Evolutionary conservation across 2,329 filamentous ascomycete species (phyloP).

Genomic region (Alternaria sp.): DNA sequence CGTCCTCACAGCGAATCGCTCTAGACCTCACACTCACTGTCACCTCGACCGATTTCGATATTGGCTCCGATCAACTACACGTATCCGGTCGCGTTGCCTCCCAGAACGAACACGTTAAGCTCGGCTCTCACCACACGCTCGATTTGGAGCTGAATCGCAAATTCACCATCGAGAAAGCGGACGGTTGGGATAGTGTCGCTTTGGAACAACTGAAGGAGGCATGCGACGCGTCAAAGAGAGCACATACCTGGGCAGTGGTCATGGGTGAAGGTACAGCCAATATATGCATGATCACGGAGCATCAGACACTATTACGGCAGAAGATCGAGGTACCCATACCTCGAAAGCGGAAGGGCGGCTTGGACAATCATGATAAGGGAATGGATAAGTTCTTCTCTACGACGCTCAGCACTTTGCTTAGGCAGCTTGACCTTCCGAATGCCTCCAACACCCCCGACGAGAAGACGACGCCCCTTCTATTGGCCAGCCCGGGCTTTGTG

Average conservation of each 20-base stretch:
- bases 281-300: conserved; percentile 81
- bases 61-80: conserved; percentile 70
- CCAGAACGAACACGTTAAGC: conserved; percentile 71
- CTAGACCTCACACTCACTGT: conserved; percentile 70
- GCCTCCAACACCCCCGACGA: conserved; percentile 46
- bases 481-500: conserved; percentile 89
- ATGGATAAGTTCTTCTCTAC: conserved; percentile 80
- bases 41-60: conserved; percentile 71
- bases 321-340: conserved; percentile 70
- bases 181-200: conserved; percentile 89
- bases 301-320: conserved; percentile 77
- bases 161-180: conserved; percentile 83
- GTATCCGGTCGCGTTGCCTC: conserved; percentile 69
- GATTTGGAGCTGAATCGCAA: conserved; percentile 87
- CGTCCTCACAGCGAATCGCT: conserved; percentile 68
- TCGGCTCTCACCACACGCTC: conserved; percentile 72
- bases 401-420: conserved; percentile 74
- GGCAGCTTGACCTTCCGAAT: conserved; percentile 73
- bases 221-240: conserved; percentile 77
- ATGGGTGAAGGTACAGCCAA: conserved; percentile 90
- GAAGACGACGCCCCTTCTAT: conserved; percentile 67
- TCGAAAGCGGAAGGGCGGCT: conserved; percentile 67
- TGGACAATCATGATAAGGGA: conserved; percentile 71
- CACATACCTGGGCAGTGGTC: conserved; percentile 85
- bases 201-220: conserved; percentile 79